Evolutionary conservation across 257 asterid genomes (phyloP), one percentile per base, ranked within the genome.

Genomic region (Solanum arcanum): DNA sequence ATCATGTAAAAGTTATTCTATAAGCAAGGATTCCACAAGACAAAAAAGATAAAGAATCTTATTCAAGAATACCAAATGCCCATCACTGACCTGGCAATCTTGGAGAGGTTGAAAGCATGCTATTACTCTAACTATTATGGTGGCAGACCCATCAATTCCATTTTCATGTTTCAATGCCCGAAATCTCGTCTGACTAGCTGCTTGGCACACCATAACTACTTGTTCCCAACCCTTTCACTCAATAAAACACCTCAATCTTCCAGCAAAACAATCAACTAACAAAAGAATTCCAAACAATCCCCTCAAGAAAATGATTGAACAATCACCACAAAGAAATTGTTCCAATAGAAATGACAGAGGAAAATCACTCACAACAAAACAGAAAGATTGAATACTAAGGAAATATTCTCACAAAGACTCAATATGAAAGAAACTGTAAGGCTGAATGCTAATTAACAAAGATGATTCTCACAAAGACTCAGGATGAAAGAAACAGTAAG

Each of bases 181-280:
- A 93, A 97, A 97, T 97, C 92, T 94, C 93, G 99, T 97, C 91
- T 97, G 96, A 85, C 98, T 89, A 74, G 99, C 99, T 92, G 98
- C 98, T 94, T 97, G 99, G 95, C 98, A 83, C 88, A 97, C 99
- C 99, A 97, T 97, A 94, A 96, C 99, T 96, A 94, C 98, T 92
- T 84, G 41, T 84, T 88, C 94, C 96, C 92, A 89, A 88, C 90
- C 92, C 83, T 86, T 88, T 91, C 29, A 88, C 93, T 88, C 92
- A 86, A 92, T 86, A 41, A 60, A 88, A 84, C 89, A 88, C 93
- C 87, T 44, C 85, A 86, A 82, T 85, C 87, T 39, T 87, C 87
- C 87, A 60, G 68, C 70, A 86, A 64, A 86, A 85, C 86, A 85
- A 60, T 49, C 75, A 86, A 80, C 80, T 80, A 83, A 42, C 52